Evolutionary conservation across 2,329 filamentous ascomycete genomes (phyloP).

Genomic region (Hysterium pulicare): DNA sequence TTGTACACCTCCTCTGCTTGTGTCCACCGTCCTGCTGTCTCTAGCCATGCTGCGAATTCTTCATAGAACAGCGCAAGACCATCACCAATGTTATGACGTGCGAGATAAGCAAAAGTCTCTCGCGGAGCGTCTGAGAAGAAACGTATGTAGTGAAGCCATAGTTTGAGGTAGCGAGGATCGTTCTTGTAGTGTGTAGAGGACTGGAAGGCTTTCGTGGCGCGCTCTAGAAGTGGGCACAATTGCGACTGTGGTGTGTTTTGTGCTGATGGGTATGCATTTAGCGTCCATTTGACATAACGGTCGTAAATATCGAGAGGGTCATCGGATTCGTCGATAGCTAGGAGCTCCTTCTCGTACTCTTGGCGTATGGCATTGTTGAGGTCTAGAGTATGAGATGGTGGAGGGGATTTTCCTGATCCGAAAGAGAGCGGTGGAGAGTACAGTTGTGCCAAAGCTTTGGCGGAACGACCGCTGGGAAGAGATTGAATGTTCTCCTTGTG

Average conservation of each 20-base stretch:
- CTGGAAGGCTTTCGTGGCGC: slow-evolving; percentile 86
- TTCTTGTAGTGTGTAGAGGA: slow-evolving; percentile 87
- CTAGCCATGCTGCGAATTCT: slow-evolving; percentile 91
- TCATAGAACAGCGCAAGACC: slow-evolving; percentile 90
- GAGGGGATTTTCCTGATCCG: slow-evolving; percentile 45
- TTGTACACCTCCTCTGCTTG: slow-evolving; percentile 95
- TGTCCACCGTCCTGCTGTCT: slow-evolving; percentile 75
- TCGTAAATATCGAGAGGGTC: slow-evolving; percentile 95
- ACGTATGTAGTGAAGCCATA: slow-evolving; percentile 92
- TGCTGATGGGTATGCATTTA: slow-evolving; percentile 90
- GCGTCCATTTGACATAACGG: slow-evolving; percentile 93
- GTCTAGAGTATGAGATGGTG: slow-evolving; percentile 68
- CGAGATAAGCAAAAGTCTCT: slow-evolving; percentile 87
- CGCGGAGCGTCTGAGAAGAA: slow-evolving; percentile 91
- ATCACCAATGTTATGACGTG: slow-evolving; percentile 84
- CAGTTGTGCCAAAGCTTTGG: slow-evolving; percentile 78
- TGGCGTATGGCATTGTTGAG: slow-evolving; percentile 75
- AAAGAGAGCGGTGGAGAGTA: slow-evolving; percentile 61
- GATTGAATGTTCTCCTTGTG: slow-evolving; percentile 99
- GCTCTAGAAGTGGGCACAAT: slow-evolving; percentile 82
- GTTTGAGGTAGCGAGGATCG: slow-evolving; percentile 84
- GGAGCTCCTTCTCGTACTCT: slow-evolving; percentile 82
- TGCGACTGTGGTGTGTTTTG: slow-evolving; percentile 92
- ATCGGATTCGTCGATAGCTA: slow-evolving; percentile 77
- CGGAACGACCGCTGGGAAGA: slow-evolving; percentile 82